These are phyloP conservation scores for Megacollybia platyphylla DNA, from an alignment of 1,284 basidiomycete genomes.

Conservation along the genomic window DNA sequence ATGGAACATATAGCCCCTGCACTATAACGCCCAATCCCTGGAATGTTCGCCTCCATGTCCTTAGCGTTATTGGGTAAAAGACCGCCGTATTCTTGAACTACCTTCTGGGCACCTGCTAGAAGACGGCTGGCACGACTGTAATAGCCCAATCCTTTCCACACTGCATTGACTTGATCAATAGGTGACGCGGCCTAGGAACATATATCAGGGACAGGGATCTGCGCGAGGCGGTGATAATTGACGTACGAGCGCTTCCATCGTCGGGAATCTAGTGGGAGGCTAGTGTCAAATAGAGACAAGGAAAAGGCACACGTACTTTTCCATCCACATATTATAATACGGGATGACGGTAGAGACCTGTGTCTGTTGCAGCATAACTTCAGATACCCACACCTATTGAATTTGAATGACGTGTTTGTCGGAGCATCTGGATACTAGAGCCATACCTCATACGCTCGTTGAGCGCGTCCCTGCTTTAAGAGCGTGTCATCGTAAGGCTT, in stretches of 20 bases:
- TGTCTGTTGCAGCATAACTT: slow-evolving; percentile 97
- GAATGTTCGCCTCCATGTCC: slow-evolving; percentile 75
- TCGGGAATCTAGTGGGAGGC: slow-evolving; percentile 55
- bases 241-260: slow-evolving; percentile 63
- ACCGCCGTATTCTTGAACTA: slow-evolving; percentile 53
- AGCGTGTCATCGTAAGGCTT: slow-evolving; percentile 49
- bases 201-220: neutral
- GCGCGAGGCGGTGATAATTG: neutral
- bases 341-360: slow-evolving; percentile 84
- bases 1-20: slow-evolving; percentile 86
- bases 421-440: slow-evolving; percentile 1
- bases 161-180: slow-evolving; percentile 75
- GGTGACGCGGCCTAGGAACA: slow-evolving; percentile 45
- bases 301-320: slow-evolving; percentile 32
- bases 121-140: slow-evolving; percentile 81
- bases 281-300: slow-evolving; percentile 2
- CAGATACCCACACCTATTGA: slow-evolving; percentile 72
- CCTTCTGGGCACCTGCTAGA: slow-evolving; percentile 68
- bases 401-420: neutral
- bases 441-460: slow-evolving; percentile 69
- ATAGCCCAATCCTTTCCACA: slow-evolving; percentile 90
- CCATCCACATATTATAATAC: slow-evolving; percentile 82
- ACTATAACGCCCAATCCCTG: slow-evolving; percentile 88
- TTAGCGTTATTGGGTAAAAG: slow-evolving; percentile 70
- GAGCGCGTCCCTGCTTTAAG: slow-evolving; percentile 38